Evolutionary conservation across 2,329 filamentous ascomycete species (phyloP).

Genomic region (Aspergillus quadrilineatus): DNA sequence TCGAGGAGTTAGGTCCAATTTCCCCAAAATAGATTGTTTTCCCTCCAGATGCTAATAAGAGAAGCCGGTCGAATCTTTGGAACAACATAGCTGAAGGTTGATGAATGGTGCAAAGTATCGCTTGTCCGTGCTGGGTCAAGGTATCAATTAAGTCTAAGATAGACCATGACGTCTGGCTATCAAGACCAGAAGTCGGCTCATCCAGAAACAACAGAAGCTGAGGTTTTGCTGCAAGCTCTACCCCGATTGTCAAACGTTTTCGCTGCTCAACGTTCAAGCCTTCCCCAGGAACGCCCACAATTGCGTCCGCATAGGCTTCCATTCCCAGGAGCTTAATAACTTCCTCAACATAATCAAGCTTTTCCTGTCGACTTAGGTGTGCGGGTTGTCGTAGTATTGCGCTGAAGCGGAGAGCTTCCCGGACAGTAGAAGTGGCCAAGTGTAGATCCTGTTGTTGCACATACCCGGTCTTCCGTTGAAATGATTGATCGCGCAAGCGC

Average conservation of each 20-base stretch:
- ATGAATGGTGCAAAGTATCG: conserved; percentile 95
- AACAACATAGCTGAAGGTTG: conserved; percentile 96
- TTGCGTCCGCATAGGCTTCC: conserved; percentile 83
- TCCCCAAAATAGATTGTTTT: conserved; percentile 17
- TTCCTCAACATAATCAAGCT: conserved; percentile 83
- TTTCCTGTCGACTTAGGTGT: conserved; percentile 68
- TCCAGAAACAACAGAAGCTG: conserved; percentile 87
- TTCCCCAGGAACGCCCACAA: conserved; percentile 87
- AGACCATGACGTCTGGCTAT: conserved; percentile 90
- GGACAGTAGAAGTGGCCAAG: conserved; percentile 77
- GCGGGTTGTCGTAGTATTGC: conserved; percentile 81
- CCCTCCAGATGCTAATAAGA: conserved; percentile 55
- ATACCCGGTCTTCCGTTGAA: conserved; percentile 90
- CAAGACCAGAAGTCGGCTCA: conserved; percentile 90
- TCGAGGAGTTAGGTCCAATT: conserved; percentile 12
- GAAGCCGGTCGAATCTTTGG: conserved; percentile 71
- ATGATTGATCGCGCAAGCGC: conserved; percentile 70
- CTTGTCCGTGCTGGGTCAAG: conserved; percentile 82
- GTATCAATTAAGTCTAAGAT: conserved; percentile 87
- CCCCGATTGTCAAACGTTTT: conserved; percentile 87
- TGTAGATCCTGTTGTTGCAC: conserved; percentile 93
- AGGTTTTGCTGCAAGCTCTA: conserved; percentile 90
- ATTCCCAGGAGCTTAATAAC: conserved; percentile 90
- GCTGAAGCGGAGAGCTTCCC: conserved; percentile 83
- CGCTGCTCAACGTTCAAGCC: conserved; percentile 65